Base-by-base conservation (phyloP, 352 stramenopile species). In the Globisporangium polare region DNA sequence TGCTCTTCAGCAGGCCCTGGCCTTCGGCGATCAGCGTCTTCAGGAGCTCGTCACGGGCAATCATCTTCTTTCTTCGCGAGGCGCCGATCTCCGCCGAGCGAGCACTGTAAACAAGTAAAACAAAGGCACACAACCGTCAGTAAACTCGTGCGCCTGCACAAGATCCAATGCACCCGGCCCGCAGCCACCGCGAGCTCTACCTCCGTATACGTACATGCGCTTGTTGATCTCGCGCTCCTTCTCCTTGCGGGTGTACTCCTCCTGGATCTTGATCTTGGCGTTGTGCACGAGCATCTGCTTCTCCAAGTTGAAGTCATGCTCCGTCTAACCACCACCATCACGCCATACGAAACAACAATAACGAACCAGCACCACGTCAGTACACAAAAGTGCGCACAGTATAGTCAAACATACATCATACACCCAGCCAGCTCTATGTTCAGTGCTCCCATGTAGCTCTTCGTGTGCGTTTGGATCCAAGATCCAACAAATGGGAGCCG, bases 301-400 rank as follows among this genome's bases (percentile, higher is more conserved):
- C 80, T 99, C 97, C 71, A 99, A 80, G 80, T 99, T 99, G 78
- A 99, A 99, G 79, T 99, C 97, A 68, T 99, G 95, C 77, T 99
- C 94, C 41, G 97, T 99, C 92, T 99, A 83, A 31, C 29, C 27
- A 52, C 18, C 50, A 47, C n/a, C n/a, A n/a, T n/a, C 42, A 17
- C 26, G 20, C n/a, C 35, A 74, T 52, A 18, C 4, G 8, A 13
- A 41, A 17, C 54, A 43, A 45, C n/a, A 66, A 41, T 37, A n/a
- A n/a, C n/a, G n/a, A n/a, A n/a, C n/a, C n/a, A n/a, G 42, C 22
- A 13, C 45, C 20, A 20, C 26, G 10, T 17, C 37, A 67, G 35
- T 10, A 31, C 20, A 18, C 39, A 39, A 43, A 39, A 43, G 42
- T 8, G 22, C 4, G 24, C 9, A 39, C 37, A 49, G 1, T 2